These are phyloP conservation scores for Chrysosporium queenslandicum DNA, from an alignment of 2,329 filamentous ascomycete species.

Conservation along the genomic window DNA sequence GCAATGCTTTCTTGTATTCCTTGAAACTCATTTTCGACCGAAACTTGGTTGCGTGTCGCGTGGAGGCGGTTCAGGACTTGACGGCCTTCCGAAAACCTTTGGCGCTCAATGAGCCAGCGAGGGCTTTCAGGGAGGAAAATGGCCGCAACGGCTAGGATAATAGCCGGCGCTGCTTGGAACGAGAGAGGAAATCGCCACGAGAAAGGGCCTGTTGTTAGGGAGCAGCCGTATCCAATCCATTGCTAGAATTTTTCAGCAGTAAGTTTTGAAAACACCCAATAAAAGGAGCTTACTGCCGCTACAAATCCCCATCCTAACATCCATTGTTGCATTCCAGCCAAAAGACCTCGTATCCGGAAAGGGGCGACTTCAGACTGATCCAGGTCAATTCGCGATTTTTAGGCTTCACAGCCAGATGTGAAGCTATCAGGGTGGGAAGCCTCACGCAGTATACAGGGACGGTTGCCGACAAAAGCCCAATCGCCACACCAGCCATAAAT, in stretches of 20 bases:
- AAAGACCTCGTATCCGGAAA: slow-evolving; percentile 31
- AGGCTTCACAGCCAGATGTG: neutral
- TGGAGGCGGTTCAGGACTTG: slow-evolving; percentile 37
- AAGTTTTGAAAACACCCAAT: neutral
- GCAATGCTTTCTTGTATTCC: slow-evolving; percentile 35
- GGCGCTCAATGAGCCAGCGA: slow-evolving; percentile 44
- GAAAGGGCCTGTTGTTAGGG: slow-evolving; percentile 30
- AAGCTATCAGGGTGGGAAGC: neutral
- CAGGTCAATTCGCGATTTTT: neutral
- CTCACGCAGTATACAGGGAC: slow-evolving; percentile 40
- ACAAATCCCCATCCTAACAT: slow-evolving; percentile 38
- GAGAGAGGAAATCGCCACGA: slow-evolving; percentile 31
- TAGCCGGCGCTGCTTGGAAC: slow-evolving; percentile 34
- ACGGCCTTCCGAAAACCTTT: slow-evolving; percentile 39
- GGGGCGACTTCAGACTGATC: slow-evolving; percentile 32
- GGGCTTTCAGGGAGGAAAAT: slow-evolving; percentile 41
- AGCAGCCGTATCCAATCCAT: slow-evolving; percentile 42
- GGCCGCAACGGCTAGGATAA: slow-evolving; percentile 29
- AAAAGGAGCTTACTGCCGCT: slow-evolving; percentile 28
- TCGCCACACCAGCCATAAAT: slow-evolving; percentile 41
- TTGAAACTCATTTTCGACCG: slow-evolving; percentile 35
- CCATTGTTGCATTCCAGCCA: slow-evolving; percentile 39
- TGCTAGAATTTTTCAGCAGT: slow-evolving; percentile 6
- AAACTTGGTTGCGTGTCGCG: slow-evolving; percentile 24
- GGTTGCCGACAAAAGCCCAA: slow-evolving; percentile 41